Evolutionary conservation across 257 asterid genomes (phyloP).

Genomic region (Capsicum rhomboideum): DNA sequence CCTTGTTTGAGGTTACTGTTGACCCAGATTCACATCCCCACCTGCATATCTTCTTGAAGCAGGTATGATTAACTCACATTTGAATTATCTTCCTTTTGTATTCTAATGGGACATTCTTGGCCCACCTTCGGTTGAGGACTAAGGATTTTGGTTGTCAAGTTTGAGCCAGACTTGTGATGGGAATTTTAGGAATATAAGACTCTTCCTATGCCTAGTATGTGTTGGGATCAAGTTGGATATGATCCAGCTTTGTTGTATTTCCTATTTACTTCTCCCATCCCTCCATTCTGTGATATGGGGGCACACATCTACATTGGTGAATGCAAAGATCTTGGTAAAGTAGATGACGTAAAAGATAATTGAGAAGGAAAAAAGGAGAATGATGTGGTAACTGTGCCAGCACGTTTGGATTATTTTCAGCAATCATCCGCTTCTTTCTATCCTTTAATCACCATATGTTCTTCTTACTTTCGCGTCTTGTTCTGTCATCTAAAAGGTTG

Average conservation of each 20-base stretch:
- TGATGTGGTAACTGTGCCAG: background rate
- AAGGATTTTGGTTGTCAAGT: background rate
- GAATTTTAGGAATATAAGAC: background rate
- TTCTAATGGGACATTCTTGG: background rate
- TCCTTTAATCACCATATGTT: background rate
- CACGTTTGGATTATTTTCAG: background rate
- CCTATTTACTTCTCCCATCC: background rate
- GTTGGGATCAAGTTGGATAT: background rate
- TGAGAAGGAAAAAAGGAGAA: background rate
- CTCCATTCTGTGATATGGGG: background rate
- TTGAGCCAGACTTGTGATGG: background rate
- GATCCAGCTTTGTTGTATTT: background rate
- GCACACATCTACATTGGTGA: background rate
- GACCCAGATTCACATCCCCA: constrained; percentile 99
- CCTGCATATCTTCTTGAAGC: constrained; percentile 81
- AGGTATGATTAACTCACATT: constrained; percentile 37
- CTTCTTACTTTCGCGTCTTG: background rate
- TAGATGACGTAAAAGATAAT: background rate
- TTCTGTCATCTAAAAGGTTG: constrained; percentile 50
- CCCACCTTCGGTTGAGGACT: background rate
- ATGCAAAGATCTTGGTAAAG: background rate
- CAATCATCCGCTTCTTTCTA: background rate
- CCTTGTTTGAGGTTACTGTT: constrained; percentile 89
- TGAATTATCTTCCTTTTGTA: background rate
- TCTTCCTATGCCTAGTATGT: background rate